Base-by-base conservation (phyloP, 176 grass and related monocot species). In the Carex parvula region DNA sequence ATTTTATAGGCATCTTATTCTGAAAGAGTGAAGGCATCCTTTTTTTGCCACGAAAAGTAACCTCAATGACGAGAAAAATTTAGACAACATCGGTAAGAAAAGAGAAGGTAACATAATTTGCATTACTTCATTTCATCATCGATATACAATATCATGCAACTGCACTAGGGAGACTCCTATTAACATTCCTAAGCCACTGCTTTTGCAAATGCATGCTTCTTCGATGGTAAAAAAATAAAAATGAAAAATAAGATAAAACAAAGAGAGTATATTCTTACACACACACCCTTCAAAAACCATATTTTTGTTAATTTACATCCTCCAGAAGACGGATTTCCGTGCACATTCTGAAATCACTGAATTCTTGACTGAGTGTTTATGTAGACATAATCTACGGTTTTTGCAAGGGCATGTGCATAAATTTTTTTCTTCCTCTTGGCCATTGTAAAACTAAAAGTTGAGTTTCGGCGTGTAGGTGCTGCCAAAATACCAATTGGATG, bases 401-500 rank as follows among this genome's bases (percentile, higher is more conserved):
- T 73, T 73, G n/a, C 39, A 73, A 72, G 70, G 42, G 42, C 18
- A 50, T 50, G 3, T 48, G 70, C 42, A 50, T 72, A 30, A 71
- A 26, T 5, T 30, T 64, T 16, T 5, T 48, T 5, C 39, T 73
- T 73, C 42, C 70, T 73, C 42, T 73, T 50, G 11, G 69, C 20
- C n/a, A n/a, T n/a, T 1, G 14, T 65, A 6, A 29, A 81, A 21
- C 35, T 81, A 81, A 24, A 81, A 81, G 56, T 81, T 81, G 59
- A 81, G 59, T 3, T 14, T 14, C 2, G 91, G 22, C 21, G 37
- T 55, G 64, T 84, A 94, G 2, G 83, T 89, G 59, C 3, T 35
- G n/a, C 89, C 87, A 39, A 88, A 91, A 70, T 80, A 76, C 92
- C 92, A 94, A 65, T 82, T 60, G 2, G 87, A 58, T 64, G 87